Evolutionary conservation across 2,329 filamentous ascomycete genomes (phyloP).

Genomic region (Stachybotrys elegans): DNA sequence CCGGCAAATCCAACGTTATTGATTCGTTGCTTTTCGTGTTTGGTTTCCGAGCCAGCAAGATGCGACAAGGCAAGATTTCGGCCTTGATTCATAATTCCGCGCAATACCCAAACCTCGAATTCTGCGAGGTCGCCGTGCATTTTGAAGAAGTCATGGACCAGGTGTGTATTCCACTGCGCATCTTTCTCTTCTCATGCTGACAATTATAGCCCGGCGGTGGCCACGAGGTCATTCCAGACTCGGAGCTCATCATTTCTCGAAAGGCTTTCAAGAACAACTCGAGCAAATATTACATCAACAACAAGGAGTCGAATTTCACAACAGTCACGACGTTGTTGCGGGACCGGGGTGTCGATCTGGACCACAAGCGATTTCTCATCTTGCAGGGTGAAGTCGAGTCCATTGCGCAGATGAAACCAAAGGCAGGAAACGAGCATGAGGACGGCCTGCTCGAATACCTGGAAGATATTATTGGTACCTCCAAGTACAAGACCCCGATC

Average conservation of each 20-base stretch:
- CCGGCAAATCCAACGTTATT: slow-evolving; percentile 98
- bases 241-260: slow-evolving; percentile 80
- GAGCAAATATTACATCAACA: slow-evolving; percentile 97
- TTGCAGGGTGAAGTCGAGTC: slow-evolving; percentile 97
- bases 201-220: slow-evolving; percentile 58
- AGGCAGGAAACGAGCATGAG: slow-evolving; percentile 90
- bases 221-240: slow-evolving; percentile 74
- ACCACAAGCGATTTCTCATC: slow-evolving; percentile 97
- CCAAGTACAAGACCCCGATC: slow-evolving; percentile 95
- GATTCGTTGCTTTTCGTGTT: slow-evolving; percentile 98
- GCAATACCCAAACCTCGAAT: slow-evolving; percentile 74
- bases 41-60: slow-evolving; percentile 97
- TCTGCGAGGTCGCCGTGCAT: slow-evolving; percentile 93
- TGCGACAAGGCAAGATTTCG: slow-evolving; percentile 97
- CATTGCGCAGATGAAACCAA: slow-evolving; percentile 98
- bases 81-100: slow-evolving; percentile 97
- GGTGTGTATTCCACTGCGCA: too few species aligned
- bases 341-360: slow-evolving; percentile 86
- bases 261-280: slow-evolving; percentile 96
- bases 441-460: slow-evolving; percentile 94
- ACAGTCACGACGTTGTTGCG: slow-evolving; percentile 82
- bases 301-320: slow-evolving; percentile 85
- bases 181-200: slow-evolving; percentile 23
- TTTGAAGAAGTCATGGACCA: slow-evolving; percentile 94
- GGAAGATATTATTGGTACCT: slow-evolving; percentile 97